phyloP scores from a whole-genome alignment of 768 basidiomycete species.

The Psilocybe tampanensis region DNA sequence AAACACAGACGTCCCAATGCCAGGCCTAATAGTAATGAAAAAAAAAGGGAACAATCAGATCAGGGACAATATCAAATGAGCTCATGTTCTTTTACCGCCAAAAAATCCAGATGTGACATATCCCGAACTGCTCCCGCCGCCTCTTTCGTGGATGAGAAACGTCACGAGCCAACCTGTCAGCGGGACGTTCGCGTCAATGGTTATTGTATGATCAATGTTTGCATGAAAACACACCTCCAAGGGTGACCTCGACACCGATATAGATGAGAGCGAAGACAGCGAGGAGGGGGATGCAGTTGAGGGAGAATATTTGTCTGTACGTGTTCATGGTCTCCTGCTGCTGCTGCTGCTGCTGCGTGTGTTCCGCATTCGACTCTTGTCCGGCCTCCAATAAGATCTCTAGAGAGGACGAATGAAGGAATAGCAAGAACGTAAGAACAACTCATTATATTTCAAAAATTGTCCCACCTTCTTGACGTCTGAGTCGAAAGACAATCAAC shows the following conservation, averaged over 20 bases:
- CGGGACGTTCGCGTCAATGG: too few species aligned
- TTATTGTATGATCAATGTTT: too few species aligned
- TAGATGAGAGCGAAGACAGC: conserved; percentile 65
- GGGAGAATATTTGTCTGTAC: conserved; percentile 49
- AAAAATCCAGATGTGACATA: conserved; percentile 58
- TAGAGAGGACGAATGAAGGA: too few species aligned
- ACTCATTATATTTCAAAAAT: too few species aligned
- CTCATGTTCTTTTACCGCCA: too few species aligned
- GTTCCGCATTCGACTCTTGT: conserved; percentile 38
- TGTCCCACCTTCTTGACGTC: conserved; percentile 69
- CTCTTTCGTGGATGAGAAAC: conserved; percentile 40
- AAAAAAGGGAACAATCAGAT: neutral
- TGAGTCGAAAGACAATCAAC: conserved; percentile 60
- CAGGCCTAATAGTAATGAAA: conserved; percentile 40
- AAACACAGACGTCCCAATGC: conserved; percentile 55
- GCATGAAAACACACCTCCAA: conserved; percentile 42
- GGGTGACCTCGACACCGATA: conserved; percentile 66
- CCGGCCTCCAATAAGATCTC: conserved; percentile 59
- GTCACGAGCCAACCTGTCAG: conserved; percentile 79
- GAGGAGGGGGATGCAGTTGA: conserved; percentile 59
- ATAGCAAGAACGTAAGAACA: too few species aligned
- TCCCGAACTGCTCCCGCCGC: conserved; percentile 38
- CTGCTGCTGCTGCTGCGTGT: conserved; percentile 22
- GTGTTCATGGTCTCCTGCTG: conserved; percentile 38
- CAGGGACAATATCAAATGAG: too few species aligned